phyloP scores from a whole-genome alignment of 176 grass and related monocot species.

The Cymbopogon citratus region DNA sequence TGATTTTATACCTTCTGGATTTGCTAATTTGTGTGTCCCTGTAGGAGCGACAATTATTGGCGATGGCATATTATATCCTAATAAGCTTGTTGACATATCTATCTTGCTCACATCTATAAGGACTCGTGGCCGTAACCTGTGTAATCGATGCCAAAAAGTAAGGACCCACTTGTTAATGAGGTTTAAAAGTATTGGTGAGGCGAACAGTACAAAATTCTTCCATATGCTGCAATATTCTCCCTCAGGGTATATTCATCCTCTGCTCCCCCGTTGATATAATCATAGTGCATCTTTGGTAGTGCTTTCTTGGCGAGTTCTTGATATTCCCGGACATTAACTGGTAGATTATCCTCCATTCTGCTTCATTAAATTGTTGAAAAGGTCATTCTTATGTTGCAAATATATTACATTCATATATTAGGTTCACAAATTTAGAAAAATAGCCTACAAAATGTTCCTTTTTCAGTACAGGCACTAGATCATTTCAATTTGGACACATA shows the following conservation, averaged over 20 bases:
- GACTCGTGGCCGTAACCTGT: constrained; percentile 78
- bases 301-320: constrained; percentile 68
- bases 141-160: neutral
- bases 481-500: neutral
- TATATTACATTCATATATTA: constrained; percentile 4
- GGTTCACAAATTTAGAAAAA: neutral
- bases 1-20: constrained; percentile 58
- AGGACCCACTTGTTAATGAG: neutral
- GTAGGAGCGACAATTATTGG: constrained; percentile 81
- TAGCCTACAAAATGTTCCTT: neutral
- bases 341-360: constrained; percentile 62
- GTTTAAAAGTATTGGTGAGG: neutral
- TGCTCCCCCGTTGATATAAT: constrained; percentile 74
- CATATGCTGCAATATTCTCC: constrained; percentile 77
- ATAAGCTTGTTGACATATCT: constrained; percentile 67
- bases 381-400: neutral
- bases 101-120: constrained; percentile 85
- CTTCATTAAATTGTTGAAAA: neutral
- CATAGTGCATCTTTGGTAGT: constrained; percentile 81
- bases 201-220: constrained; percentile 57
- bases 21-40: constrained; percentile 55
- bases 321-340: constrained; percentile 68
- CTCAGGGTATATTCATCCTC: constrained; percentile 75
- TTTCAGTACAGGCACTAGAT: neutral
- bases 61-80: constrained; percentile 58